A percentile compares a stretch with the other conserved stretches of the same genome.
Conservation (phyloP, 1,284 basidiomycete species). For the Trichosporon coremiiforme region DNA sequence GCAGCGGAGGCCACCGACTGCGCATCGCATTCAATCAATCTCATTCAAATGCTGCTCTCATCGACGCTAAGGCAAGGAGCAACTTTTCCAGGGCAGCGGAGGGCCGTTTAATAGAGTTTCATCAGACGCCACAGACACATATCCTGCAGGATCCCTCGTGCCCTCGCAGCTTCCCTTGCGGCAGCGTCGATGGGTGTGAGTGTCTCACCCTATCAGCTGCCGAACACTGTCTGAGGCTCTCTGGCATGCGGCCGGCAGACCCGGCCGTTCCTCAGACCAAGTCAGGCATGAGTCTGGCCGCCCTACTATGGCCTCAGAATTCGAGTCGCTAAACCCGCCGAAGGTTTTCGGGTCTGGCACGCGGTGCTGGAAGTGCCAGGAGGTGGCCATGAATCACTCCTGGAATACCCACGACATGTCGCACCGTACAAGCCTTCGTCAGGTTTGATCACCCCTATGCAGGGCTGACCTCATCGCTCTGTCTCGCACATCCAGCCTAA, state of each 20-base stretch:
- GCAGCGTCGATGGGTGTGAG: neutral
- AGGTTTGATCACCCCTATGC: neutral
- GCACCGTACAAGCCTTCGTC: neutral
- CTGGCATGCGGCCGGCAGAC: constrained; percentile 3
- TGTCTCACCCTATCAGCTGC: neutral
- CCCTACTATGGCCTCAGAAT: neutral
- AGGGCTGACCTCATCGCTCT: neutral
- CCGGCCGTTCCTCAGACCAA: neutral
- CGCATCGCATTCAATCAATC: neutral
- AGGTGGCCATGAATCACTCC: neutral
- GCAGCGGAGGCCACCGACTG: neutral
- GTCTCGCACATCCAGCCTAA: neutral
- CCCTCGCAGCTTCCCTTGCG: neutral
- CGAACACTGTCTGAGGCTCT: neutral
- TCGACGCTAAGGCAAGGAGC: constrained; percentile 1
- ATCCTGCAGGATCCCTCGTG: neutral
- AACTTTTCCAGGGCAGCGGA: neutral
- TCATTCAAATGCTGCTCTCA: neutral
- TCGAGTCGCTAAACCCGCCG: neutral
- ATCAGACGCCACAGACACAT: neutral
- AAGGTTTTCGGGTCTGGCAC: neutral
- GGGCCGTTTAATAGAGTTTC: constrained; percentile 1
- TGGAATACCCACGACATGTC: neutral
- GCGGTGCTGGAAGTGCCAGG: neutral
- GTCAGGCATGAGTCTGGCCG: neutral